Base-by-base conservation (phyloP, 2,329 filamentous ascomycete species). In the Aspergillus pseudotamarii region DNA sequence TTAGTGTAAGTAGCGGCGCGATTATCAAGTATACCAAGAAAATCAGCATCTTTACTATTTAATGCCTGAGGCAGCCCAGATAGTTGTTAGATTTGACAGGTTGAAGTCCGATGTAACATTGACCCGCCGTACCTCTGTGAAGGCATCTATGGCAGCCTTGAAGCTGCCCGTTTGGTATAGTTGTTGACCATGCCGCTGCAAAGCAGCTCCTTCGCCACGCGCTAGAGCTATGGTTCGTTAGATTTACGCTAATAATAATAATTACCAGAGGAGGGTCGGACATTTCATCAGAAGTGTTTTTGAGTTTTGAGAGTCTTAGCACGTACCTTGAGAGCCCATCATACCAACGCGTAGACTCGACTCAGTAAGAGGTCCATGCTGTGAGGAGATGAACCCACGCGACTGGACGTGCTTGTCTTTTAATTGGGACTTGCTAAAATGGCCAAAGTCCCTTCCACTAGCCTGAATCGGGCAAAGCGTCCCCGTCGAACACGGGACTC, bases 1-100 rank as follows among this genome's bases (percentile, higher is more conserved):
- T 85, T 87, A 56, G 83, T 82, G 62, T 85, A 81, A 41, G 83
- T 82, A 14, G 85, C 85, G 43, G 85, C 82, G 56, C 86, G 83
- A 63, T 83, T 82, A 71, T 88, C 86, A 54, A 86, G 76, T 34
- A 88, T 75, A 61, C 75, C 62, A 65, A 82, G 38, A 32, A 69
- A 61, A 58, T 79, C 71, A 10, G 72, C 71, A 64, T 73, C 65
- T 56, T 73, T 71, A 41, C 70, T 64, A n/a, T 72, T 70, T 51
- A 83, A 71, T 26, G 79, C 77, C 78, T 83, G 54, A 60, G 57
- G 45, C 45, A 59, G 26, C 23, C 43, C 46, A 9, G 12, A 28
- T 16, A 2, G 9, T 57, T 34, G 56, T 61, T 46, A 38, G 34
- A 45, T 32, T 57, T 21, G 5, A 41, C 26, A 9, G 14, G 28